Base-by-base conservation (phyloP, 768 basidiomycete genomes). In the Auriscalpium orientale region DNA sequence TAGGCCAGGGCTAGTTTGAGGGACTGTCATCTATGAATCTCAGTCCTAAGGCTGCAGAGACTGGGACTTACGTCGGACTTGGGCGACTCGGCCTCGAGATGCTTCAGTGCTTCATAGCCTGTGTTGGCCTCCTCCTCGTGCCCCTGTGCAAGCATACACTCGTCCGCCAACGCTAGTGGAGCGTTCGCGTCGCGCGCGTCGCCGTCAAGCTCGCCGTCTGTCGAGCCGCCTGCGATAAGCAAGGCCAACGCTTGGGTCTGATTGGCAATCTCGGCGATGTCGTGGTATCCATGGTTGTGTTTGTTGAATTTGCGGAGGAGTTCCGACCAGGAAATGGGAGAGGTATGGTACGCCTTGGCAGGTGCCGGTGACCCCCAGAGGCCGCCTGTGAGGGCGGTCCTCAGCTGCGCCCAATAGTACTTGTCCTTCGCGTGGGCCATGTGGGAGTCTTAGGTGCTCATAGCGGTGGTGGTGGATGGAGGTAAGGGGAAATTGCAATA, bases 231-330 rank as follows among this genome's bases (percentile, higher is more conserved):
- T 20, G 68, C 66, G 10, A 75, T 60, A 46, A 87, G 73, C 35
- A 87, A 65, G 6, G 81, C 79, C 34, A 91, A 72, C 1, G 78
- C 76, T 35, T 84, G 85, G 0, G 82, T 89, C 63, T 86, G 82
- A 0, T 76, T 79, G 16, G 85, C 87, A 57, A 89, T 74, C 61
- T 86, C 82, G 3, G 82, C 76, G 13, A 87, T 73, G 56, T 84
- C 83, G 58, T 68, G 63, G 61, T 76, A 82, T 0, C 85, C 84
- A 6, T 68, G 69, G 64, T 85, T 87, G 61, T 94, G 91, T 60
- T 94, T 94, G 67, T 87, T 84, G 73, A 90, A 91, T 70, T 94
- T 94, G 60, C 89, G 80, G 43, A 93, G 70, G 12, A 93, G 79
- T 64, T 90, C 87, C 1, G 83, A 75, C 91, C 91, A 94, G 11